Evolutionary conservation across 805 yeast genomes (phyloP), one percentile per base, ranked within the genome.

Genomic region (Yamadazyma paraphyllophila): DNA sequence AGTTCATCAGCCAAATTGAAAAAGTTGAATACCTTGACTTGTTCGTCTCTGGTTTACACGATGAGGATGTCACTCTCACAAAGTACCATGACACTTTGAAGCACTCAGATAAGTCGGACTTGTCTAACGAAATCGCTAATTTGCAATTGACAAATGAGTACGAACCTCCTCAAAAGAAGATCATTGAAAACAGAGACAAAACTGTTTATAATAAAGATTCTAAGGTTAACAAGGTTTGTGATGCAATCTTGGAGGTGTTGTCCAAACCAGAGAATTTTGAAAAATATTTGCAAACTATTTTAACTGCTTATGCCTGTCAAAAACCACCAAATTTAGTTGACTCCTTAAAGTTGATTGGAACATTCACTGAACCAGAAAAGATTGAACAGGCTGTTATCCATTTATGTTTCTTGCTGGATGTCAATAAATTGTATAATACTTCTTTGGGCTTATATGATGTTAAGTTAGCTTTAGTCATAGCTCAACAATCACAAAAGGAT

Each of bases 401-500:
- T 59, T 68, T 94, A 45, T 88, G 96, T 57, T 92, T 92, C 74
- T 69, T 94, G 47, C 89, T 86, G 58, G 99, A 92, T 65, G 95
- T 90, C 31, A 89, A 89, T 59, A 71, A 79, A 49, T 74, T 94
- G 15, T 94, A 92, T 65, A 76, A 82, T 39, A 82, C 83, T 14
- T 86, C 97, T 0, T 74, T 94, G 47, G 85, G 95, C 2, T 69
- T 86, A 15, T 94, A 94, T 58, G 85, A 94, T 60, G 82, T 94
- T 35, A 82, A 83, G 46, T 70, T 92, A 56, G 80, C 98, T 0
- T 74, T 94, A 46, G 74, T 78, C 10, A 83, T 94, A 48, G 99
- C 99, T 0, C 98, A 95, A 62, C 94, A 90, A 59, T 90, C 97
- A 0, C 98, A 92, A 65, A 91, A 85, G 74, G 99, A 94, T 67